Evolutionary conservation across 352 stramenopile genomes (phyloP).

Genomic region (Blastocystis hominis): DNA sequence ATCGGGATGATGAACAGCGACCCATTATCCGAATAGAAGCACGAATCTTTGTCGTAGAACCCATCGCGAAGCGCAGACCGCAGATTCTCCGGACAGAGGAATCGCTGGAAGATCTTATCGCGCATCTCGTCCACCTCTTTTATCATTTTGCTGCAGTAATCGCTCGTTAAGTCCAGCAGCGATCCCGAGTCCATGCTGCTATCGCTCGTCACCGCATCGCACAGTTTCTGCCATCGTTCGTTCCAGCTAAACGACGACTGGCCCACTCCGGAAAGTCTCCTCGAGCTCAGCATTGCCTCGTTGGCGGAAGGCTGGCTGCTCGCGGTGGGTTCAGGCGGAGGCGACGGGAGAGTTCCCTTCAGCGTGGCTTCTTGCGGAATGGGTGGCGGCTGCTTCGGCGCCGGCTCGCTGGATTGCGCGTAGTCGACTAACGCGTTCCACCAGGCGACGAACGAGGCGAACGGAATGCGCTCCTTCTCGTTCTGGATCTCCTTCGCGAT

Average conservation of each 20-base stretch:
- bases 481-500: slow-evolving; percentile 28
- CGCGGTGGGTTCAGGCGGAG: not conserved
- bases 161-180: not conserved
- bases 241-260: not conserved
- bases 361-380: not conserved
- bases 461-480: not conserved
- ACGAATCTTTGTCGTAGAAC: slow-evolving; percentile 8
- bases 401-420: not conserved
- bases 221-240: slow-evolving; percentile 27
- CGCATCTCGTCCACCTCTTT: not conserved
- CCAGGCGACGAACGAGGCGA: not conserved
- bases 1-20: slow-evolving; percentile 44
- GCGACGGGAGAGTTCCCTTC: not conserved
- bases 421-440: slow-evolving; percentile 3
- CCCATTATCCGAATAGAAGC: slow-evolving; percentile 1
- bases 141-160: not conserved
- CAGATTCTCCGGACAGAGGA: not conserved
- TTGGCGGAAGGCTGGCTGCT: not conserved
- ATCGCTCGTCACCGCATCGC: not conserved
- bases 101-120: slow-evolving; percentile 15
- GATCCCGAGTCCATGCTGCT: not conserved
- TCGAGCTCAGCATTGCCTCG: not conserved
- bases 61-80: not conserved
- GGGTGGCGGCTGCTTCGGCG: not conserved
- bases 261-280: not conserved